Conservation (phyloP, 768 basidiomycete species). For the Rubroboletus satanas region DNA sequence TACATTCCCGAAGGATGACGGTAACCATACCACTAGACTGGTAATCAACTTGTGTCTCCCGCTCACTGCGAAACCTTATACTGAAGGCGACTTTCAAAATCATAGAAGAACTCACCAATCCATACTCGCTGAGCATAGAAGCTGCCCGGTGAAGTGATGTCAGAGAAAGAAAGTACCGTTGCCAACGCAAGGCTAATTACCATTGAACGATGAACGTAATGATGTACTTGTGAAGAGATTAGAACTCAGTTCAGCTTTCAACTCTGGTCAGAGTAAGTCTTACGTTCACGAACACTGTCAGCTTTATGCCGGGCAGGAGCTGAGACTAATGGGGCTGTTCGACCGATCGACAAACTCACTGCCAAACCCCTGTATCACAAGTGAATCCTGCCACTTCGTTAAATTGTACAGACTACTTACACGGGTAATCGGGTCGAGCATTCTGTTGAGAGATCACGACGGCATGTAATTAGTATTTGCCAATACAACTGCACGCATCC, state of each 20-base stretch:
- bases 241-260: not conserved
- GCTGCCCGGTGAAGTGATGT: not conserved
- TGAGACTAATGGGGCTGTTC: not conserved
- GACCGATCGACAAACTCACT: not conserved
- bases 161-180: not conserved
- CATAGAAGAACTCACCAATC: slow-evolving; percentile 1
- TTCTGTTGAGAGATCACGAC: not conserved
- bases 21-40: not conserved
- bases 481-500: slow-evolving; percentile 5
- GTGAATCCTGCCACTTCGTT: not conserved
- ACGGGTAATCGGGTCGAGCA: not conserved
- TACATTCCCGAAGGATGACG: not conserved
- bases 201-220: slow-evolving; percentile 4
- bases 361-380: not conserved
- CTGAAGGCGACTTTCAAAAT: not conserved
- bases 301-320: not conserved
- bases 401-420: not conserved
- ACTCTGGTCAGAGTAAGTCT: not conserved
- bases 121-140: slow-evolving; percentile 8
- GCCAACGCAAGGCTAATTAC: not conserved
- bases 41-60: slow-evolving; percentile 1
- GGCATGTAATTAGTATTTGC: not conserved
- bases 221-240: not conserved
- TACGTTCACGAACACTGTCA: slow-evolving; percentile 2
- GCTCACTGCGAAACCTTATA: slow-evolving; percentile 2